Percentiles rank a stretch among this genome's conserved stretches.
phyloP scores from a whole-genome alignment of 257 asterid genomes.

The Capsicum baccatum region DNA sequence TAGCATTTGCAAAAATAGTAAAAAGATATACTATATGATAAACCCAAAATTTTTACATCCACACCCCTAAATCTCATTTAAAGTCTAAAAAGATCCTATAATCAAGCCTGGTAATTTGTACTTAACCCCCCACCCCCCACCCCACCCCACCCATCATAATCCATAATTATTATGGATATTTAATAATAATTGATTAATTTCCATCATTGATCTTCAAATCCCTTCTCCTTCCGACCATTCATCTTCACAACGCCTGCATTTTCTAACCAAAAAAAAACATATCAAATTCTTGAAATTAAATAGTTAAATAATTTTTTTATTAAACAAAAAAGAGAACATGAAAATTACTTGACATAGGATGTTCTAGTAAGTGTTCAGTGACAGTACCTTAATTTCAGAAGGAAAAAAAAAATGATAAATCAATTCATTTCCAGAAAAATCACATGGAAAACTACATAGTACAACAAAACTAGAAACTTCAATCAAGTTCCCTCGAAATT shows the following conservation, averaged over 20 bases:
- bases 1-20: slow-evolving; percentile 35
- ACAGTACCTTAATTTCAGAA: not conserved
- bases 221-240: slow-evolving; percentile 38
- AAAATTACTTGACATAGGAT: not conserved
- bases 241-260: slow-evolving; percentile 50
- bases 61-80: slow-evolving; percentile 21
- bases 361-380: not conserved
- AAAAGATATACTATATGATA: slow-evolving; percentile 31
- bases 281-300: not conserved
- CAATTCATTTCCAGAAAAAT: not conserved
- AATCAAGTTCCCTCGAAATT: not conserved
- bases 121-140: not conserved
- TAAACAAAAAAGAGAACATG: not conserved
- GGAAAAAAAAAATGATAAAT: not conserved
- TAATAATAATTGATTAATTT: slow-evolving; percentile 31
- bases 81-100: slow-evolving; percentile 4
- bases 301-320: not conserved
- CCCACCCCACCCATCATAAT: not conserved
- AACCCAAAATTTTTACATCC: slow-evolving; percentile 43
- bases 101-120: slow-evolving; percentile 29
- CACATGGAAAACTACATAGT: not conserved
- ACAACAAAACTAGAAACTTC: not conserved
- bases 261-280: not conserved
- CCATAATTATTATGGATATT: slow-evolving; percentile 7
- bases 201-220: slow-evolving; percentile 46